Evolutionary conservation across 352 stramenopile genomes (phyloP), one percentile per base, ranked within the genome.

Genomic region (Peronosclerospora sorghi): DNA sequence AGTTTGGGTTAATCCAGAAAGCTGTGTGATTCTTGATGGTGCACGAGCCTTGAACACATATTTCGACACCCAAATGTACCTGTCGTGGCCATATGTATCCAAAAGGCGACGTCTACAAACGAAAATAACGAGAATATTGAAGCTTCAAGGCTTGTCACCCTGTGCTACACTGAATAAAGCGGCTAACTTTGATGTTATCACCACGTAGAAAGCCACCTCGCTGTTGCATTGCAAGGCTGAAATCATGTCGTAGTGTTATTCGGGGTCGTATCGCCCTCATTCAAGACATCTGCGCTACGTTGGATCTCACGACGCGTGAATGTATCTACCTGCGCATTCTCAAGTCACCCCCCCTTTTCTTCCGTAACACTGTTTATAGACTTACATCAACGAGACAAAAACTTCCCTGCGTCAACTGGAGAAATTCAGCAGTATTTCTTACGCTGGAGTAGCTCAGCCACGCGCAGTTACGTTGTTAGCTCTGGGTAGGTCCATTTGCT

Each of bases 1-100:
- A 52, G 68, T 86, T 17, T 84, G 74, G 62, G 50, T 87, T 20
- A 74, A 90, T 30, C 66, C 73, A 1, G 59, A 79, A 38, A 84
- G 52, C 13, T 51, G 83, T 9, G 74, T 61, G 1, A 43, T 70
- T 35, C 52, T 90, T n/a, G 73, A 85, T 41, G 77, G 77, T 13
- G 65, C 73, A 1, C 46, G 73, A 12, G 38, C 68, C 41, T 36
- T 50, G 6, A 41, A 51, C 12, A 56, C 50, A 9, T 49, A 55
- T 21, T 42, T 45, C 14, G 48, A 70, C 30, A 35, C 52, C 1
- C 62, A 71, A 38, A 75, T 28, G 42, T 60, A 12, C 65, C 62
- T 20, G 56, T 74, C 1, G 63, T 70, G 7, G 65, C 48, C 9
- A 12, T 80, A 1, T 80, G 68, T 65, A 58, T 40, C 17, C 10